Base-by-base conservation (phyloP, 176 grass and related monocot species). In the Echinochloa phyllopogon region DNA sequence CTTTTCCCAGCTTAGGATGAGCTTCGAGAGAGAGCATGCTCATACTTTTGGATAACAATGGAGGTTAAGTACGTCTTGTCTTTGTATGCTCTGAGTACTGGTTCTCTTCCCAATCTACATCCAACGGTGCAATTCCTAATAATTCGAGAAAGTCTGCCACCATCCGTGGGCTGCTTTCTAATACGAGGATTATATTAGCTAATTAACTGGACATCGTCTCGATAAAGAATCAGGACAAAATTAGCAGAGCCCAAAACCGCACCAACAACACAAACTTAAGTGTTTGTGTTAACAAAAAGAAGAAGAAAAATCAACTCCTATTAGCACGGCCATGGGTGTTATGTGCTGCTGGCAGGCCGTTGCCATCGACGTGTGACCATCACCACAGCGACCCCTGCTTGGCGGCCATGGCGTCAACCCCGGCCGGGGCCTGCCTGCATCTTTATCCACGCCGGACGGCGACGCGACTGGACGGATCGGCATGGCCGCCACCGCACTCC, bases 371-470 rank as follows among this genome's bases (percentile, higher is more conserved):
- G n/a, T 47, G 72, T 57, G 13, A n/a, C 24, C 13, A 66, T 76
- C 45, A 25, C 33, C 45, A 55, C 47, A 70, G 67, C 67, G 65
- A 70, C 41, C 16, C 62, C 33, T 62, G 24, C 25, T 59, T 24
- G 65, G 38, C 37, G 23, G 37, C 48, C 83, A 25, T 40, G 39
- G 45, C 60, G 59, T 55, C 15, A 13, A 20, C 6, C 7, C 39
- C 24, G 15, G 20, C 5, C 53, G 29, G 29, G 29, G 29, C 29
- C 11, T 47, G 44, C 69, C 25, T 80, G 76, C 10, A 23, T 67
- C 27, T 68, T 44, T 77, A 79, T 65, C 76, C 59, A 65, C 12
- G 24, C 5, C 68, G 20, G 81, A 83, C 60, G 81, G 68, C 56
- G 56, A 83, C 61, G 3, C 81, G 27, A 73, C 42, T 72, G 69